phyloP scores from a whole-genome alignment of 192 early-diverging fungal species.

The Tieghemiomyces parasiticus region DNA sequence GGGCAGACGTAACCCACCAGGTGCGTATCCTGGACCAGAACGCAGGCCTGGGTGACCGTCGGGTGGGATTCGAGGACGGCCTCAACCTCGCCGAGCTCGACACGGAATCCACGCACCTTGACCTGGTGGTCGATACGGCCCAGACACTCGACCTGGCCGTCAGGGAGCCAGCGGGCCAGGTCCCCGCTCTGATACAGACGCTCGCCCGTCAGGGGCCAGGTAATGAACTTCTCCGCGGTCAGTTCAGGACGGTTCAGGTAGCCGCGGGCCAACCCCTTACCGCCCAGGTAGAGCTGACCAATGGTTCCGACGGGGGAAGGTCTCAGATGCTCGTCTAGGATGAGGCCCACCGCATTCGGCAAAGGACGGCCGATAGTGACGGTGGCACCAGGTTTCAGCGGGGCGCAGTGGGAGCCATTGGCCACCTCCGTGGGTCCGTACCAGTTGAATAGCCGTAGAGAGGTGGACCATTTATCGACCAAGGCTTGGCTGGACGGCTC shows the following conservation, averaged over 20 bases:
- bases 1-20: slow-evolving; percentile 3
- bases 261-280: slow-evolving; percentile 16
- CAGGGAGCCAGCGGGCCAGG: slow-evolving; percentile 14
- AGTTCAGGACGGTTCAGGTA: slow-evolving; percentile 20
- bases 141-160: slow-evolving; percentile 16
- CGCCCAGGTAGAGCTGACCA: slow-evolving; percentile 20
- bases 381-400: background rate
- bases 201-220: slow-evolving; percentile 15
- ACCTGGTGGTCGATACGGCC: slow-evolving; percentile 20
- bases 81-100: slow-evolving; percentile 20
- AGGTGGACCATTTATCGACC: background rate
- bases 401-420: background rate
- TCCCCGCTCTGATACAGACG: slow-evolving; percentile 20
- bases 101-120: slow-evolving; percentile 22
- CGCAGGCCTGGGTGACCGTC: slow-evolving; percentile 13
- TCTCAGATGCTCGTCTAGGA: slow-evolving; percentile 12
- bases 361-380: slow-evolving; percentile 15
- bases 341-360: slow-evolving; percentile 12
- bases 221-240: slow-evolving; percentile 16
- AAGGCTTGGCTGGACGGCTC: no score
- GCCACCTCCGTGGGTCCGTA: background rate
- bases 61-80: slow-evolving; percentile 11
- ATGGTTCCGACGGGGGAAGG: slow-evolving; percentile 17
- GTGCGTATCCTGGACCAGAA: slow-evolving; percentile 8
- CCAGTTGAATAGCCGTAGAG: background rate